Evolutionary conservation across 2,329 filamentous ascomycete genomes (phyloP).

Genomic region (Tolypocladium cylindrosporum): DNA sequence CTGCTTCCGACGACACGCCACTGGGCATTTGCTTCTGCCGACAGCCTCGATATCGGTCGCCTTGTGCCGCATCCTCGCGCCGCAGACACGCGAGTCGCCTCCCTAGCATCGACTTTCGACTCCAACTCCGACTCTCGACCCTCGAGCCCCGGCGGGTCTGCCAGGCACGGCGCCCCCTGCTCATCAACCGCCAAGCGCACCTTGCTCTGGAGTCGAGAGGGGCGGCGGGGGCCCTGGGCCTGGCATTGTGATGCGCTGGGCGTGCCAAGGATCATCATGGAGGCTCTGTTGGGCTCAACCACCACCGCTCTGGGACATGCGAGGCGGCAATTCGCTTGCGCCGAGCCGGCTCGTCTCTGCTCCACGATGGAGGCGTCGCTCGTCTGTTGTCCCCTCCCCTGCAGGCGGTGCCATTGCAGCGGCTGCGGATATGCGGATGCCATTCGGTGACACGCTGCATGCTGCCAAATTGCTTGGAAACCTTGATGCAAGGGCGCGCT

Average conservation of each 20-base stretch:
- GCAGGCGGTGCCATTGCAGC: neutral
- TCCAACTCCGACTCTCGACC: neutral
- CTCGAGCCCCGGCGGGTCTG: neutral
- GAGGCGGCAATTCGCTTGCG: neutral
- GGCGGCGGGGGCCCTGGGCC: neutral
- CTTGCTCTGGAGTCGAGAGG: neutral
- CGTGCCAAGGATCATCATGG: neutral
- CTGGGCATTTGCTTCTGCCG: neutral
- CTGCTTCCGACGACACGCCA: neutral
- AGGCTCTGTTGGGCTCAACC: neutral
- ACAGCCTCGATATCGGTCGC: neutral
- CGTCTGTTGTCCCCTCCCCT: neutral
- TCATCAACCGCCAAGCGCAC: neutral
- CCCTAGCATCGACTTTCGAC: neutral
- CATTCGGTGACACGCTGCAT: neutral
- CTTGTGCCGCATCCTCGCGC: neutral
- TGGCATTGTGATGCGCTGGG: neutral
- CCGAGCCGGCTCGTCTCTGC: neutral
- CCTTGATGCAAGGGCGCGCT: neutral
- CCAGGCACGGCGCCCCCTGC: neutral
- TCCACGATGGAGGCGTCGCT: neutral
- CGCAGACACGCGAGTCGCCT: neutral
- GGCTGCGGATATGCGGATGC: neutral
- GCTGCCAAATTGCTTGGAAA: neutral
- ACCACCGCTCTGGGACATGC: neutral